Conservation (phyloP, 306 rosid genomes). For the Pyrus betulifolia region DNA sequence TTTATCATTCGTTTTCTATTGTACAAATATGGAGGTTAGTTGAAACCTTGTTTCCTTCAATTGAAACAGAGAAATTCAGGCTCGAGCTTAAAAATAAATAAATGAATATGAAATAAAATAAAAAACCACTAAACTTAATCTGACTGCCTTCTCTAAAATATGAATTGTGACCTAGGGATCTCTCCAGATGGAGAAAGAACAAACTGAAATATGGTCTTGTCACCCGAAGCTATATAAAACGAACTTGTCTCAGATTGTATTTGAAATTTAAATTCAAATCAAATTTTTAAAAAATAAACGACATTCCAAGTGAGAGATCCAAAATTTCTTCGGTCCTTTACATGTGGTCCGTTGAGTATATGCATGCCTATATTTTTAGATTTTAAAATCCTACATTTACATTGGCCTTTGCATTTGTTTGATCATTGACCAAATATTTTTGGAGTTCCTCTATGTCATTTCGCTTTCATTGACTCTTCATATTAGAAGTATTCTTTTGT, state of each 20-base stretch:
- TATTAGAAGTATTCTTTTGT: not conserved
- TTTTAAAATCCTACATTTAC: not conserved
- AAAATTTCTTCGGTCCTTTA: not conserved
- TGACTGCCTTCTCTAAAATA: not conserved
- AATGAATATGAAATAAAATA: not conserved
- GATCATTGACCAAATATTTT: not conserved
- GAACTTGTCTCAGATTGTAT: not conserved
- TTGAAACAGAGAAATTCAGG: not conserved
- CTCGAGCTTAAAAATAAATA: not conserved
- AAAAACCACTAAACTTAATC: not conserved
- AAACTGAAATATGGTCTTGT: not conserved
- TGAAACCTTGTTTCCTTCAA: not conserved
- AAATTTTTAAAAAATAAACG: not conserved
- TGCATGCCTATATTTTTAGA: not conserved
- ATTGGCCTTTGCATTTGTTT: not conserved
- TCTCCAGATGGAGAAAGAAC: slow-evolving; percentile 7
- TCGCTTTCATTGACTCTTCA: not conserved
- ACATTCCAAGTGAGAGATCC: not conserved
- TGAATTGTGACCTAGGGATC: not conserved
- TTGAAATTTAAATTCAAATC: not conserved
- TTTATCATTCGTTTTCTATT: no score
- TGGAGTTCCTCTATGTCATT: not conserved
- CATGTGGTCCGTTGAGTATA: not conserved
- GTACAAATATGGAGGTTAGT: not conserved
- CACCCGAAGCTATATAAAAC: not conserved